Percentiles rank a stretch among this genome's conserved stretches.
These are phyloP conservation scores for Picea abies DNA, from an alignment of 83 land plant genomes.

Conservation along the genomic window DNA sequence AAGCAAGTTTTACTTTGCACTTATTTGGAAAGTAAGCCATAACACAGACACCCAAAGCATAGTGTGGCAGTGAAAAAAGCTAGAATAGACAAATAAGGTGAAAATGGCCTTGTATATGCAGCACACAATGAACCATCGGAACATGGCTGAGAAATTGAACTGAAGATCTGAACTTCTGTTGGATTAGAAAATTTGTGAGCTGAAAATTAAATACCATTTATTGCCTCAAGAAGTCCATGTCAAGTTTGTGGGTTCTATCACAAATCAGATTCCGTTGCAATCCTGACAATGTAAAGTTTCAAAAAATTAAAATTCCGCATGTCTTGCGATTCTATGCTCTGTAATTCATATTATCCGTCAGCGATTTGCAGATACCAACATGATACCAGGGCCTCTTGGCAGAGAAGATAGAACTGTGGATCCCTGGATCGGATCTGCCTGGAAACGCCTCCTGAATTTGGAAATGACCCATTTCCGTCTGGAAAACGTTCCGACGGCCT, in stretches of 20 bases:
- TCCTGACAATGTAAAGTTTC: too few species aligned
- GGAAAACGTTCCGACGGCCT: too few species aligned
- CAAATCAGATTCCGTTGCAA: background rate
- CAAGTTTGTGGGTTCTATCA: constrained; percentile 26
- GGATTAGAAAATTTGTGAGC: constrained; percentile 71
- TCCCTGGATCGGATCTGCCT: too few species aligned
- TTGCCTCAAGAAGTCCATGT: constrained; percentile 75
- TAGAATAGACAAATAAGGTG: constrained; percentile 65
- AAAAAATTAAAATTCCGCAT: too few species aligned
- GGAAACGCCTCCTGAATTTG: too few species aligned
- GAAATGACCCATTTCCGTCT: too few species aligned
- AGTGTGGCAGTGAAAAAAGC: constrained; percentile 46
- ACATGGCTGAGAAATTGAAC: constrained; percentile 51
- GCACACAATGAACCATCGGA: constrained; percentile 81
- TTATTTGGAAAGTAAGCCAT: constrained; percentile 71
- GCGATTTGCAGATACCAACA: too few species aligned
- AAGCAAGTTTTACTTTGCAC: constrained; percentile 21
- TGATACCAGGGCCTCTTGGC: too few species aligned
- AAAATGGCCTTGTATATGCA: constrained; percentile 54
- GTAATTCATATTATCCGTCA: too few species aligned
- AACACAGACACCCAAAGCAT: constrained; percentile 58
- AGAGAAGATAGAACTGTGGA: too few species aligned
- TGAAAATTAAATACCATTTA: constrained; percentile 49
- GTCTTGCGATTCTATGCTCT: too few species aligned
- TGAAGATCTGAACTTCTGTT: constrained; percentile 75